Base-by-base conservation (phyloP, 1,139 yeast genomes). In the Zygosaccharomyces pseudobailii region DNA sequence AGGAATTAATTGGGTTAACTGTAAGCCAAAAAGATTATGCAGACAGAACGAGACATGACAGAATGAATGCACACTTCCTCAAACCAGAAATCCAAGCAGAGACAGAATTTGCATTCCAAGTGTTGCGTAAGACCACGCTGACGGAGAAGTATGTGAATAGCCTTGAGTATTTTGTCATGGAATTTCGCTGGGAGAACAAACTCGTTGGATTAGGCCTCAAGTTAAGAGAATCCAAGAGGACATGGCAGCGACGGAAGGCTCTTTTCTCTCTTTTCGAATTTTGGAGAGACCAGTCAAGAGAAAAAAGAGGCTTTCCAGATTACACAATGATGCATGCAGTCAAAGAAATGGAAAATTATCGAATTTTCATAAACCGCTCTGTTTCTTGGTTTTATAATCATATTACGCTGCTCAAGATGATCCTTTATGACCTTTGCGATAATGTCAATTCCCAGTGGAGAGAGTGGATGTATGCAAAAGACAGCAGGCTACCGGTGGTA, bases 331-430 rank as follows among this genome's bases (percentile, higher is more conserved):
- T 62, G 42, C 68, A 64, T 50, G 64, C 66, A n/a, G 65, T 63
- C 5, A 63, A 62, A 45, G 68, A 64, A 43, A 60, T 64, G 66
- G 68, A 64, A 53, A 62, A 62, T 45, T 64, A 64, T 44, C 53
- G 68, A 45, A 57, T 63, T 3, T 63, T 64, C 46, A 62, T 64
- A 37, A 62, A 61, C 43, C 52, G 67, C 45, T 64, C 68, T 2
- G 68, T 64, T 3, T 64, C 68, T 5, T 64, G 68, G 68, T 64
- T 64, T 38, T 64, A 64, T 46, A 64, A 64, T 47, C 68, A 64
- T 46, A 63, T 64, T 24, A 64, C 68, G 1, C 45, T 64, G 28
- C 55, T 64, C 25, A 64, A 63, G 44, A 63, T 64, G 66, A 62
- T 63, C 23, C 49, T 64, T 20, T 64, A 60, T 46, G 68, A 64